Base-by-base conservation (phyloP, 2,329 filamentous ascomycete genomes). In the Mariannaea sp. region DNA sequence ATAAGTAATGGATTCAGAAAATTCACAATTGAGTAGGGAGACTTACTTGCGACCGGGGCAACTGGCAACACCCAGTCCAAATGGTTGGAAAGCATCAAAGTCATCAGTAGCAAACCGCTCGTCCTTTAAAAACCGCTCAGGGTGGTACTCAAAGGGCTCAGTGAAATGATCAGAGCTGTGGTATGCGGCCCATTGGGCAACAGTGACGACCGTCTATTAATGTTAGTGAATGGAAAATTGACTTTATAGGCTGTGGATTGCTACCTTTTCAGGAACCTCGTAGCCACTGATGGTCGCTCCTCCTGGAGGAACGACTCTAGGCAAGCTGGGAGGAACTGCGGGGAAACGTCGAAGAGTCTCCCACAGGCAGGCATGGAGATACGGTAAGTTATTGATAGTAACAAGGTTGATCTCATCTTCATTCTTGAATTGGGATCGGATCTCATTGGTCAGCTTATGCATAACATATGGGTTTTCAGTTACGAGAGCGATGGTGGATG, bases 121-220 rank as follows among this genome's bases (percentile, higher is more conserved):
- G 6, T 50, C 38, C 1, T n/a, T 26, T 1, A 59, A 19, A 32
- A 44, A 59, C 3, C 57, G 43, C 29, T 57, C 47, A 4, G 54
- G 57, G 16, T 45, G 44, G 20, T 46, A 57, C 5, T 38, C 41
- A n/a, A 53, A 39, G 1, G 54, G 40, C 5, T 46, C 17, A 9
- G 36, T 49, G 13, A 53, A 56, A 30, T 56, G 39, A 7, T 43
- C 7, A 5, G 41, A 22, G 26, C 13, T 49, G 13, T 56, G 49
- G 35, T 53, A 53, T 20, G 30, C 45, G 9, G 49, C 49, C 54
- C 54, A 56, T 17, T 43, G 43, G 16, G 46, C 42, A 5, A 55
- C 26, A 1, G 42, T 29, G 3, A 51, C 47, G 7, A 51, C 22
- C 3, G 42, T 32, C 48, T 55, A 2, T 24, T 7, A 12, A 8